Evolutionary conservation across 345 rosid genomes (phyloP).

Genomic region (Rhodomyrtus tomentosa): DNA sequence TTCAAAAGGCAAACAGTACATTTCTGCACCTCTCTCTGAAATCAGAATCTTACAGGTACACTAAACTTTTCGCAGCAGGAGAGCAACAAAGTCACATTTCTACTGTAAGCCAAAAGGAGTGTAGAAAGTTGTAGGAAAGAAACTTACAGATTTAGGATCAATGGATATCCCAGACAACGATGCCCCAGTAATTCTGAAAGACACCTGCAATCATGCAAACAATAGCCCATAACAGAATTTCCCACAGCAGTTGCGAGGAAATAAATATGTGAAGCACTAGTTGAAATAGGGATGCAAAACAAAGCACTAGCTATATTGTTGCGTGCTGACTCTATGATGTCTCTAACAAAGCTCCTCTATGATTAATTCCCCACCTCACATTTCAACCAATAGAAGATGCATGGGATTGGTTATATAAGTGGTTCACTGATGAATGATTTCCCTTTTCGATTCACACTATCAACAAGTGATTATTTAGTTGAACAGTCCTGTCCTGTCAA

Average conservation of each 20-base stretch:
- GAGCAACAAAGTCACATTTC: background rate
- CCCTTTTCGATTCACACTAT: background rate
- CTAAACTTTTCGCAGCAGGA: background rate
- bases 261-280: background rate
- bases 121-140: background rate
- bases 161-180: conserved; percentile 76
- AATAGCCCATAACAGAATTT: background rate
- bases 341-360: background rate
- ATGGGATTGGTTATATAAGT: background rate
- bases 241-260: background rate
- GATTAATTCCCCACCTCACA: background rate
- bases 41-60: background rate
- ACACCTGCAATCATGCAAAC: conserved; percentile 33
- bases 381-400: background rate
- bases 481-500: background rate
- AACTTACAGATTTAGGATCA: conserved; percentile 87
- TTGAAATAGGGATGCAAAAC: background rate
- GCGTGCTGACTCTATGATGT: background rate
- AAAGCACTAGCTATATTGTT: background rate
- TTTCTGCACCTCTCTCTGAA: background rate
- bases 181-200: conserved; percentile 74
- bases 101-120: background rate
- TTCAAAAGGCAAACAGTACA: background rate
- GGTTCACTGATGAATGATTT: background rate
- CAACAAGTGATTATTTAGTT: background rate